These are phyloP conservation scores for Penicillium psychrosexuale DNA, from an alignment of 2,329 filamentous ascomycete genomes.

Conservation along the genomic window DNA sequence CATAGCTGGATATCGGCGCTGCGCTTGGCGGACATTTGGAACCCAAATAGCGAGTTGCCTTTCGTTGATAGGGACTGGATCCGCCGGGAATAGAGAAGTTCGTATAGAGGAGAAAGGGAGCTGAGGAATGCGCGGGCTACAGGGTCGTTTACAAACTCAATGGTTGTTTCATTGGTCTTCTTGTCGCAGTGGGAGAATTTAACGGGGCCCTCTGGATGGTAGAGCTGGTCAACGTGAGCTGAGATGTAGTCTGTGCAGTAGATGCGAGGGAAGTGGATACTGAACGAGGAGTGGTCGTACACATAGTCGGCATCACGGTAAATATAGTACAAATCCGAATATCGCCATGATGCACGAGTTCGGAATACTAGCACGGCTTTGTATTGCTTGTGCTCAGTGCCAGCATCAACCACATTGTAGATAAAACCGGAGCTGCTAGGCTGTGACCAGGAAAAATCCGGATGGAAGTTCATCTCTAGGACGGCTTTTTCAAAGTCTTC, in stretches of 20 bases:
- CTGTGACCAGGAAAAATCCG: slow-evolving; percentile 27
- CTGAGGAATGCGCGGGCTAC: slow-evolving; percentile 25
- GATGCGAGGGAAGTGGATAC: slow-evolving; percentile 27
- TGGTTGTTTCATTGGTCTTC: slow-evolving; percentile 11
- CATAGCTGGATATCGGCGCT: slow-evolving; percentile 30
- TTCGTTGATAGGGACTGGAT: slow-evolving; percentile 29
- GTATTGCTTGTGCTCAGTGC: slow-evolving; percentile 30
- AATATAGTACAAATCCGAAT: slow-evolving; percentile 28
- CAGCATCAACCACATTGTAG: slow-evolving; percentile 29
- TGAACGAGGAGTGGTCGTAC: slow-evolving; percentile 23
- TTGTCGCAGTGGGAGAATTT: slow-evolving; percentile 33
- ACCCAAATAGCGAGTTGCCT: slow-evolving; percentile 18
- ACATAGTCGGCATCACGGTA: slow-evolving; percentile 30
- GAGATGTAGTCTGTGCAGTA: slow-evolving; percentile 32
- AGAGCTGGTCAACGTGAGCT: slow-evolving; percentile 31
- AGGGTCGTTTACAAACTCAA: slow-evolving; percentile 23
- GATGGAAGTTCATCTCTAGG: slow-evolving; percentile 20
- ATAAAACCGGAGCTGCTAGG: slow-evolving; percentile 23
- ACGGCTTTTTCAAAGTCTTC: slow-evolving; percentile 28
- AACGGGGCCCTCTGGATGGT: slow-evolving; percentile 21
- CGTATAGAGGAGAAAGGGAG: slow-evolving; percentile 26
- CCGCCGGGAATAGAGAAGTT: slow-evolving; percentile 29
- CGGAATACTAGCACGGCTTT: slow-evolving; percentile 27
- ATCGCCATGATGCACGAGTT: slow-evolving; percentile 23
- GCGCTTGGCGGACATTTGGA: slow-evolving; percentile 28